Percentiles rank a stretch among this genome's conserved stretches.
phyloP scores from a whole-genome alignment of 768 basidiomycete genomes.

The Xerocomus spinulosus region DNA sequence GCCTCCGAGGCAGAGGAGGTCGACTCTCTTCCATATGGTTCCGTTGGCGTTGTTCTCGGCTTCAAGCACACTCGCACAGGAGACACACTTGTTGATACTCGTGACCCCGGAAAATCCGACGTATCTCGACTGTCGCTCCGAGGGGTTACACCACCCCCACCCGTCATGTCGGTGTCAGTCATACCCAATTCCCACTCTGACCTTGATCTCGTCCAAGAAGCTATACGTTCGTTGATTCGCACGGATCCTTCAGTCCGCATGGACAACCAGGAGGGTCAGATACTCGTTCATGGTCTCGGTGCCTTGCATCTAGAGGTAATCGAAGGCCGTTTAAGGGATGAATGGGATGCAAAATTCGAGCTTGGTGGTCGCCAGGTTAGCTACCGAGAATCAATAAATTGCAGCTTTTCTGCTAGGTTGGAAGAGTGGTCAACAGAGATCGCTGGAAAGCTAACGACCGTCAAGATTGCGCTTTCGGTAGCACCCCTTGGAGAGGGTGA shows the following conservation, averaged over 20 bases:
- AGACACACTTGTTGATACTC: conserved; percentile 68
- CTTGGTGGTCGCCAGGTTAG: conserved; percentile 74
- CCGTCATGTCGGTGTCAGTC: conserved; percentile 81
- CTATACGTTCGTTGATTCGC: conserved; percentile 65
- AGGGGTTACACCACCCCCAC: conserved; percentile 71
- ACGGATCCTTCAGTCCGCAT: conserved; percentile 87
- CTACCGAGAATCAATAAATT: conserved; percentile 59
- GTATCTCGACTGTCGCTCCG: conserved; percentile 43
- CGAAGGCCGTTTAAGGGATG: conserved; percentile 72
- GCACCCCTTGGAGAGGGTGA: conserved; percentile 52
- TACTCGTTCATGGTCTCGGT: conserved; percentile 80
- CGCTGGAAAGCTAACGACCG: conserved; percentile 48
- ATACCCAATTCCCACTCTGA: conserved; percentile 79
- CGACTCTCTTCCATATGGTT: conserved; percentile 73
- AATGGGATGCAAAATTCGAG: conserved; percentile 76
- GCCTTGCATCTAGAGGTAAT: conserved; percentile 87
- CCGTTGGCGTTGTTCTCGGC: conserved; percentile 80
- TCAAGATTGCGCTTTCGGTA: conserved; percentile 52
- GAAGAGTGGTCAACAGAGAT: conserved; percentile 61
- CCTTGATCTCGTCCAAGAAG: conserved; percentile 70
- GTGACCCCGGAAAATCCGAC: conserved; percentile 31
- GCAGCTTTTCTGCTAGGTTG: conserved; percentile 25
- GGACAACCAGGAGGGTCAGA: conserved; percentile 77
- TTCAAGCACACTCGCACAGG: conserved; percentile 82
- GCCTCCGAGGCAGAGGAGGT: conserved; percentile 75